Percentiles rank a stretch among this genome's conserved stretches.
Conservation (phyloP, 2,329 filamentous ascomycete species). For the Monilinia laxa region DNA sequence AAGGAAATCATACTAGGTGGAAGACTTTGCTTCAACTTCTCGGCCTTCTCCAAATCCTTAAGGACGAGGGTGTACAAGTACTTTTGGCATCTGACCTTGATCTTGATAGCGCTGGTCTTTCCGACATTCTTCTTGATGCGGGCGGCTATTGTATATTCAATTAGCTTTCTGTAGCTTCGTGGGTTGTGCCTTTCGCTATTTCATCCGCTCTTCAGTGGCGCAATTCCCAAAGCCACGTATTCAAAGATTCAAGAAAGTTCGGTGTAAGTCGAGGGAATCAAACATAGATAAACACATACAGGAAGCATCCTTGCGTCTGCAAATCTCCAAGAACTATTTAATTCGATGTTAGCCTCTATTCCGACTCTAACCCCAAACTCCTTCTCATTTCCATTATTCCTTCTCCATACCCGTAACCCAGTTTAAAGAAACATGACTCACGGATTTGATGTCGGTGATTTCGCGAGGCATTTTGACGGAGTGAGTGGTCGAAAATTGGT, state of each 20-base stretch:
- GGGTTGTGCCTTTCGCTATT: background rate
- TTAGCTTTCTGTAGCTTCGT: conserved; percentile 27
- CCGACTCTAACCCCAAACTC: background rate
- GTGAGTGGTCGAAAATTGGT: conserved; percentile 33
- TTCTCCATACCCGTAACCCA: background rate
- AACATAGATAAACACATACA: conserved; percentile 64
- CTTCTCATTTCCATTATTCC: background rate
- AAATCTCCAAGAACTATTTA: conserved; percentile 96
- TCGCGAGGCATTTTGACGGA: conserved; percentile 92
- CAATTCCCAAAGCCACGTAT: conserved; percentile 10
- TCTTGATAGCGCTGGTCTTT: conserved; percentile 91
- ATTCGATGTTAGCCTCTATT: conserved; percentile 22
- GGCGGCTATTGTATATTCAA: conserved; percentile 57
- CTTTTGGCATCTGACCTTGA: conserved; percentile 99
- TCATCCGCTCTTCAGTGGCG: background rate
- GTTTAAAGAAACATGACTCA: conserved; percentile 42
- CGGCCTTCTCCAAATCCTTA: conserved; percentile 98
- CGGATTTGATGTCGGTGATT: conserved; percentile 96
- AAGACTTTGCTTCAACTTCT: conserved; percentile 99
- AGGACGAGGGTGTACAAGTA: conserved; percentile 98
- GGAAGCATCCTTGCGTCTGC: conserved; percentile 97
- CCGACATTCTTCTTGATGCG: conserved; percentile 85
- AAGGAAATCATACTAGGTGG: conserved; percentile 76
- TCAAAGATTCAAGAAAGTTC: background rate
- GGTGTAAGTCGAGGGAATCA: background rate